Percentiles rank a stretch among this genome's conserved stretches.
Conservation (phyloP, 164 flowering plant species). For the Stephania yunnanensis region DNA sequence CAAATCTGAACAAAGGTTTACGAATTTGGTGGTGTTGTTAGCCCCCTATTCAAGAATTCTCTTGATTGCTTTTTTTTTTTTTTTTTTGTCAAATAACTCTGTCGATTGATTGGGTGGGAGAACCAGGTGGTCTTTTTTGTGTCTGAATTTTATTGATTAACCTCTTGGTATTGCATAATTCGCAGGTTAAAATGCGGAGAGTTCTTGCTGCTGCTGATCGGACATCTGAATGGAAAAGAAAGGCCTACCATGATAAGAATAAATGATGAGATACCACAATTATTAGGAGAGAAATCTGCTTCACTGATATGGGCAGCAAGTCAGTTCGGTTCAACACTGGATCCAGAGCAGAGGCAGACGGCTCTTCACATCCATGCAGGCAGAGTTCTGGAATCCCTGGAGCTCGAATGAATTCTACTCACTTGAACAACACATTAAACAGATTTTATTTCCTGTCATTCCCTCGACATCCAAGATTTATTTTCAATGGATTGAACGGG, state of each 20-base stretch:
- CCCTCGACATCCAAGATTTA: background rate
- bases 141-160: background rate
- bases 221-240: slow-evolving; percentile 79
- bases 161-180: background rate
- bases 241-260: slow-evolving; percentile 56
- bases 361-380: slow-evolving; percentile 88
- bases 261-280: slow-evolving; percentile 70
- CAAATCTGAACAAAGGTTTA: too few relatives aligned
- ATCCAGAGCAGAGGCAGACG: slow-evolving; percentile 71
- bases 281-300: slow-evolving; percentile 88
- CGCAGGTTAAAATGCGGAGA: slow-evolving; percentile 87
- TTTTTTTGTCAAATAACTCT: background rate
- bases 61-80: background rate
- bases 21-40: background rate
- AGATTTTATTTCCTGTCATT: background rate
- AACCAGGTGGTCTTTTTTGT: background rate
- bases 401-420: slow-evolving; percentile 32
- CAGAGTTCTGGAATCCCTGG: slow-evolving; percentile 85
- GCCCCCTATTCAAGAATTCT: background rate
- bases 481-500: background rate
- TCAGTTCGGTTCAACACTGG: slow-evolving; percentile 90
- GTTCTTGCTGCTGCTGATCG: slow-evolving; percentile 81
- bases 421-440: background rate
- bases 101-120: background rate
- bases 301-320: slow-evolving; percentile 98